Evolutionary conservation across 2,329 filamentous ascomycete species (phyloP).

Genomic region (Teratosphaeria epicoccoides): DNA sequence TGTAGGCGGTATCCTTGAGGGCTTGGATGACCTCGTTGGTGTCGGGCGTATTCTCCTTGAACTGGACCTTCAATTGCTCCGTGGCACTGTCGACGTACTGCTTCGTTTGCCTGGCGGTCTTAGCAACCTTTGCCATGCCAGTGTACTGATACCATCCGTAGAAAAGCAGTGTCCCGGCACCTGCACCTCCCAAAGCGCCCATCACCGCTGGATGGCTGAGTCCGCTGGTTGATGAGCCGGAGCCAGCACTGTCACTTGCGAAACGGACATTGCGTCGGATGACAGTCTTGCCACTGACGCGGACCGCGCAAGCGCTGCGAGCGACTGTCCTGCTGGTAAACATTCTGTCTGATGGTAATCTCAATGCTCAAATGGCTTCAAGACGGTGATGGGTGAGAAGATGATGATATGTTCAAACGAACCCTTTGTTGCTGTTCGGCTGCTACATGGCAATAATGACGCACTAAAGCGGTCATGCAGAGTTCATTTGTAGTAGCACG

Average conservation of each 20-base stretch:
- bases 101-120: constrained; percentile 46
- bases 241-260: constrained; percentile 3
- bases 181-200: constrained; percentile 35
- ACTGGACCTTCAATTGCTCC: constrained; percentile 41
- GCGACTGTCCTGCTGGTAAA: constrained; percentile 2
- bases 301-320: constrained; percentile 7
- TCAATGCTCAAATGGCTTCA: not conserved
- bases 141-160: constrained; percentile 47
- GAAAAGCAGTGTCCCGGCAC: constrained; percentile 36
- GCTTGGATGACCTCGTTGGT: constrained; percentile 54
- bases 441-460: not conserved
- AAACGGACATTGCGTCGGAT: constrained; percentile 7
- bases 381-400: too few species aligned
- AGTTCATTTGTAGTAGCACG: not conserved
- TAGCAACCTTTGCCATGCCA: constrained; percentile 38
- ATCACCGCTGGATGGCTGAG: not conserved
- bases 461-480: not conserved
- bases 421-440: not conserved
- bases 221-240: not conserved
- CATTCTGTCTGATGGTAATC: constrained; percentile 4
- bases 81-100: constrained; percentile 47
- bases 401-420: too few species aligned
- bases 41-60: constrained; percentile 47
- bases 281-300: constrained; percentile 5
- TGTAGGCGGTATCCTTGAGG: constrained; percentile 55